These are phyloP conservation scores for Poa pratensis DNA, from an alignment of 176 grass and related monocot genomes.

Conservation along the genomic window DNA sequence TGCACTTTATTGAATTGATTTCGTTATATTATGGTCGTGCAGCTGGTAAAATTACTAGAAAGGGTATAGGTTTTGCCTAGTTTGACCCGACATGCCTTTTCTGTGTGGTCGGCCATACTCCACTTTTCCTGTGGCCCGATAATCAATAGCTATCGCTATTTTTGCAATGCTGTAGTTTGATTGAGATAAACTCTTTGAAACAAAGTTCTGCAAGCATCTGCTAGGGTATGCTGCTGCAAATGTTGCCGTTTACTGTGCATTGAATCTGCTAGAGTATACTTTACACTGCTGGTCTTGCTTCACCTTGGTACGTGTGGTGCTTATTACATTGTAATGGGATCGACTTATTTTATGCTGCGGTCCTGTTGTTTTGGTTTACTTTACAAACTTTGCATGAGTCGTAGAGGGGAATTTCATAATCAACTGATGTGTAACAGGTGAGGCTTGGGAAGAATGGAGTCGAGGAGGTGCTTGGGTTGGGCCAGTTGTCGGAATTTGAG, in stretches of 20 bases:
- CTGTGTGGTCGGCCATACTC: background rate
- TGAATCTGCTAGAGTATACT: background rate
- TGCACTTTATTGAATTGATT: background rate
- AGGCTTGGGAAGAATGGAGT: constrained; percentile 80
- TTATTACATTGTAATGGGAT: background rate
- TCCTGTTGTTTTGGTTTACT: background rate
- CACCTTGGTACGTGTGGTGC: background rate
- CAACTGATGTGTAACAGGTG: constrained; percentile 51
- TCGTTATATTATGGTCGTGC: background rate
- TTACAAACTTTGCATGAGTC: background rate
- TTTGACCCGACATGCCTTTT: background rate
- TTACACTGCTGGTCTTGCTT: background rate
- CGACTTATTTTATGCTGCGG: background rate
- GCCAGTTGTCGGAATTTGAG: constrained; percentile 38
- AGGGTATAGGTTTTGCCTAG: background rate
- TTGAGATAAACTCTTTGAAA: background rate
- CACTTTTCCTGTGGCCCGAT: background rate
- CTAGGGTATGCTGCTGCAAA: background rate
- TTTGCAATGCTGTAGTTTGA: background rate
- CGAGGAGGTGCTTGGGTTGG: constrained; percentile 43
- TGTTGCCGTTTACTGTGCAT: background rate
- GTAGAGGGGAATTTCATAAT: constrained; percentile 14
- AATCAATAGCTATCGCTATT: background rate
- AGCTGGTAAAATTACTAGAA: background rate
- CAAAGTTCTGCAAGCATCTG: constrained; percentile 5